Base-by-base conservation (phyloP, 345 rosid species). In the Salix udensis region DNA sequence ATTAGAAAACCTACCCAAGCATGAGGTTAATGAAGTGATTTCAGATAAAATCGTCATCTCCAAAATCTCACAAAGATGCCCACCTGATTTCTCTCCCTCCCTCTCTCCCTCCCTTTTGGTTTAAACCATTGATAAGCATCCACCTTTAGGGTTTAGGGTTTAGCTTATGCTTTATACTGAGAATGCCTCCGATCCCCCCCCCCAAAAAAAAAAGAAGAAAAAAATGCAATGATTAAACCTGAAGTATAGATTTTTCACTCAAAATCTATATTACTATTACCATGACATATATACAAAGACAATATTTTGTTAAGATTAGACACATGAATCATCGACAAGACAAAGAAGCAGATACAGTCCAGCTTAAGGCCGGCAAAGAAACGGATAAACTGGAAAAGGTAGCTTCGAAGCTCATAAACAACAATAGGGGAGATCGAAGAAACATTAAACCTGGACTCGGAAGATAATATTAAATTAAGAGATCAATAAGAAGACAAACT, bases 371-470 rank as follows among this genome's bases (percentile, higher is more conserved):
- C 77, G 78, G 88, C 90, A 82, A 72, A 36, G 74, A 61, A 76
- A 75, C 89, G 81, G 86, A 71, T 65, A 71, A 83, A 31, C 79
- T 72, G 87, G 84, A 70, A 64, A 77, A 82, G 65, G 76, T 30
- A 37, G 75, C 84, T 65, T 86, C 34, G 84, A 74, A 81, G 77
- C 78, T 81, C 72, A 79, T 83, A 83, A 84, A 85, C 84, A 73
- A 86, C 39, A 10, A 60, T 42, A 10, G 73, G 58, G 44, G 21
- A 72, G 40, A 52, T 46, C 72, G 26, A 26, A 37, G 4, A 26
- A 58, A 31, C 48, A 46, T 53, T 74, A 52, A 60, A 55, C 46
- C 67, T 44, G 50, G 52, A 68, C 83, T 52, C 28, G 24, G 8
- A 42, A 70, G 21, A 66, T 64, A 65, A 36, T 2, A 34, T 34